Evolutionary conservation across 2,329 filamentous ascomycete species (phyloP), one percentile per base, ranked within the genome.

Genomic region (Lachnellula willkommii): DNA sequence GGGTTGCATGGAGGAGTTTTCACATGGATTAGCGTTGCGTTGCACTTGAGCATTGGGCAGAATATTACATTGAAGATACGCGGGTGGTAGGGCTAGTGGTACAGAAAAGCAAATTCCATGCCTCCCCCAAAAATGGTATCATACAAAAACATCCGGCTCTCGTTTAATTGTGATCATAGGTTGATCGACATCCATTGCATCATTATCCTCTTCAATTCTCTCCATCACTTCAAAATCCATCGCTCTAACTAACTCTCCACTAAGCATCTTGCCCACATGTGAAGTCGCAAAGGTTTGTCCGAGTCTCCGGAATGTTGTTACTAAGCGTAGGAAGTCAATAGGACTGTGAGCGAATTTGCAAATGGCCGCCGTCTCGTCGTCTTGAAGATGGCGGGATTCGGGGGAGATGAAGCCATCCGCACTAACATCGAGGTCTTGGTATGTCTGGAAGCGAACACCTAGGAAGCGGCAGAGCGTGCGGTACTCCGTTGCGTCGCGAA

Each of bases 401-500:
- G 55, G 39, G 5, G 43, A 46, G 5, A 74, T 62, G 45, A 74
- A 75, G 2, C 71, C 71, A 55, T 74, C 65, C 65, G 64, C 22
- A 17, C 60, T 67, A 12, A 71, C 55, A 5, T 61, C 17, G 24
- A 54, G 32, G 24, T 50, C 28, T 32, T 52, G 35, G 11, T 56
- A 24, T 1, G 61, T 51, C 2, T 58, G 36, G 24, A 68, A 73
- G 0, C 73, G 68, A 0, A 87, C 63, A 0, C 82, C 79, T 0
- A 88, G 69, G 42, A 76, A 77, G 1, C 72, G 65, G 57, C 82
- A 85, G 0, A 78, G 65, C 1, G 71, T 66, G 0, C 66, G 59
- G 58, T 89, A 90, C 52, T 88, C 78, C 0, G 70, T 56, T 45
- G 75, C 80, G 0, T 73, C 76, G 0, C 66, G 68, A 9, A 89